Evolutionary conservation across 257 asterid species (phyloP), one percentile per base, ranked within the genome.

Genomic region (Gentiana dahurica): DNA sequence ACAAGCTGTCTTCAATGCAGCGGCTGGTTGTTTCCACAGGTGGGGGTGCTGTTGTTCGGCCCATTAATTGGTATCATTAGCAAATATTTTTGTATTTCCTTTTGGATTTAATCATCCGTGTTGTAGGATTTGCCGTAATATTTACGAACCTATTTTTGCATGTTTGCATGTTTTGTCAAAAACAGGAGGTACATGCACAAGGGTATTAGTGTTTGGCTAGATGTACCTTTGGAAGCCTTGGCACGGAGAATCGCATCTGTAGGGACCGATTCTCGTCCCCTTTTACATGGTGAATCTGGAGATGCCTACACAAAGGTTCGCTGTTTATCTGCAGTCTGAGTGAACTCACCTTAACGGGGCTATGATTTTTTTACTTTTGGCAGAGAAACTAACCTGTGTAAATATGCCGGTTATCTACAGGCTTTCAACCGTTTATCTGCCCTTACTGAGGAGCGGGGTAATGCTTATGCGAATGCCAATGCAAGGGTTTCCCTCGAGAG

Each of bases 11-110:
- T 51, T 58, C 54, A 61, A 83, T 78, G 94, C 87, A 75, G 34
- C 78, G 76, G 41, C 64, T 85, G 64, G 89, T 91, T 69, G 77
- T 87, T 73, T 91, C 98, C 68, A 84, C 96, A 0, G 98, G 96
- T 57, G 98, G 98, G 57, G 96, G 96, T 69, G 96, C 94, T 15
- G 96, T 91, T 64, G 74, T 85, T 64, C 94, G 93, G 67, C 87
- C 90, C 57, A 64, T 83, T 65, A 91, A 91, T 80, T 87, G 98
- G 97, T 91, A 91, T 54, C 7, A 56, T 65, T 62, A 44, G 4
- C 32, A 68, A 45, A 64, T 58, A 35, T 49, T 5, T 52, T 15
- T 3, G 36, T 50, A 38, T 24, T 24, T 24, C 24, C 24, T 24
- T 24, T 24, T 24, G 24, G 24, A 24, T 24, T 24, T 24, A 24